These are phyloP conservation scores for Cyclotella atomus DNA, from an alignment of 108 stramenopile species.

Conservation along the genomic window DNA sequence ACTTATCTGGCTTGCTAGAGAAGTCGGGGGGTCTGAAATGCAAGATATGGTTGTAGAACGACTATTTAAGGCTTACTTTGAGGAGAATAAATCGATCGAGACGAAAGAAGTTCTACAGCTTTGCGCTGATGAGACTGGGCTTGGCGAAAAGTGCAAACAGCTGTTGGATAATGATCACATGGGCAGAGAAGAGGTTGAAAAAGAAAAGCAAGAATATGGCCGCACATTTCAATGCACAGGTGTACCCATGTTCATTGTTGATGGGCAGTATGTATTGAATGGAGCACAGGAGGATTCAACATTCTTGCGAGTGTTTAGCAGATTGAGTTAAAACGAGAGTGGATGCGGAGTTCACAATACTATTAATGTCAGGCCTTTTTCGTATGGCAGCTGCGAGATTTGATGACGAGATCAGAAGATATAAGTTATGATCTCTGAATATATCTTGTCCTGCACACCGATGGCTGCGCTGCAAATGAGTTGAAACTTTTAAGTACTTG, in stretches of 20 bases:
- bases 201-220: constrained; percentile 42
- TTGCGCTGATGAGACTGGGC: constrained; percentile 36
- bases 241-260: constrained; percentile 53
- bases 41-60: constrained; percentile 48
- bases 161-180: constrained; percentile 19
- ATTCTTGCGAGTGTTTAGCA: no score
- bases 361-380: no score
- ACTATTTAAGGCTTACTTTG: constrained; percentile 51
- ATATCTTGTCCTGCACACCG: no score
- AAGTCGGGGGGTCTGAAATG: constrained; percentile 44
- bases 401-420: no score
- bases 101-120: constrained; percentile 31
- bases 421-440: no score
- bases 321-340: no score
- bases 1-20: constrained; percentile 50
- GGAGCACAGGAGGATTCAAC: no score
- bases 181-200: constrained; percentile 30
- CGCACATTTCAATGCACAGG: constrained; percentile 41
- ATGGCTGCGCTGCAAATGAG: no score
- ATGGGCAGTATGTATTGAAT: no score
- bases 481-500: no score
- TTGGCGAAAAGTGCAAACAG: constrained; percentile 1
- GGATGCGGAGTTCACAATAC: no score
- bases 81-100: constrained; percentile 47
- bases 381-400: no score